Evolutionary conservation across 495 filamentous ascomycete species (phyloP).

Genomic region (Neurospora intermedia): DNA sequence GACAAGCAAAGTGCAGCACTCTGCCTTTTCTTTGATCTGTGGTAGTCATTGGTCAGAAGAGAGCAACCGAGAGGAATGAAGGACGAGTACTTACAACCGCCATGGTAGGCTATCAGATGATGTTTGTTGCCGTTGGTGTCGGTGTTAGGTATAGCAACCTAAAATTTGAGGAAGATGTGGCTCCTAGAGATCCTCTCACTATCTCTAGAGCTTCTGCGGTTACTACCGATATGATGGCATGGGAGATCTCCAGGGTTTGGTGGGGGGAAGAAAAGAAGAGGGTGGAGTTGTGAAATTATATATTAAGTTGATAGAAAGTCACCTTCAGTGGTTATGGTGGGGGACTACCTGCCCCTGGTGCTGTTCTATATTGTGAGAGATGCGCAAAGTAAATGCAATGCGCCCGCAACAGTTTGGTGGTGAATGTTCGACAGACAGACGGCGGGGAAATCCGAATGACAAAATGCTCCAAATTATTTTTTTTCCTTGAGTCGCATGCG

Average conservation of each 20-base stretch:
- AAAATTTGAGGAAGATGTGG: conserved; percentile 18
- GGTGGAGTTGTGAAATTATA: conserved; percentile 2
- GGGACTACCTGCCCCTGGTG: conserved; percentile 13
- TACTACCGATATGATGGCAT: conserved; percentile 56
- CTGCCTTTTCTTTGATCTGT: conserved; percentile 50
- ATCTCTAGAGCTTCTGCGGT: conserved; percentile 58
- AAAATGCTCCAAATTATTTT: not conserved
- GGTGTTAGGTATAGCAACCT: not conserved
- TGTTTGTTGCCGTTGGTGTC: conserved; percentile 3
- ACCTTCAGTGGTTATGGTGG: conserved; percentile 15
- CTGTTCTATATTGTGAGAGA: not conserved
- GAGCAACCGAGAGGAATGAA: not conserved
- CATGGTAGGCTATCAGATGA: not conserved
- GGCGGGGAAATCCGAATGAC: not conserved
- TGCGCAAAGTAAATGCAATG: not conserved
- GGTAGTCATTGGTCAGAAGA: not conserved
- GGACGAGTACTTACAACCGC: not conserved
- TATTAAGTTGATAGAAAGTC: conserved; percentile 3
- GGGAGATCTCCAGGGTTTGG: conserved; percentile 10
- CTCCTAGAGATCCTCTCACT: conserved; percentile 60
- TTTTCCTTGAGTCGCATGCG: not conserved
- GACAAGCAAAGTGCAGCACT: conserved; percentile 84
- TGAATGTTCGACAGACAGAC: not conserved
- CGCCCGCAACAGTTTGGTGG: not conserved
- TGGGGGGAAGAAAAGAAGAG: not conserved